phyloP scores from a whole-genome alignment of 345 rosid genomes.

The Eutrema heterophyllum region DNA sequence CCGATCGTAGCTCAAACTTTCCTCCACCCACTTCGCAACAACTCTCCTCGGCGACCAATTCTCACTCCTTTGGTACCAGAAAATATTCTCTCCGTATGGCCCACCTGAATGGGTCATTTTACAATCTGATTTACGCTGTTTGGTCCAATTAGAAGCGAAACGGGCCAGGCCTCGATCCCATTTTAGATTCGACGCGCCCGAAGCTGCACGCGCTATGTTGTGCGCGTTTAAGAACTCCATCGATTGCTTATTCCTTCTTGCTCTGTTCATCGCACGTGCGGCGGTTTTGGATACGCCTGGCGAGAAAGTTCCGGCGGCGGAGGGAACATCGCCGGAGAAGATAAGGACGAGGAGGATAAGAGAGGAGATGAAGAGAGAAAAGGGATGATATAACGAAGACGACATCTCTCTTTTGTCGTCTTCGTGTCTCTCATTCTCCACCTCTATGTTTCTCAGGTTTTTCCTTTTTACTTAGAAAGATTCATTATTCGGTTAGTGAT shows the following conservation, averaged over 20 bases:
- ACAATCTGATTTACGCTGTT: constrained; percentile 34
- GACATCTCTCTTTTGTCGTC: constrained; percentile 20
- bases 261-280: neutral
- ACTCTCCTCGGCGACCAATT: constrained; percentile 36
- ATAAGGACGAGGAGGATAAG: constrained; percentile 16
- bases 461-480: neutral
- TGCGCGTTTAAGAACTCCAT: constrained; percentile 36
- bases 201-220: constrained; percentile 24
- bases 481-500: constrained; percentile 16
- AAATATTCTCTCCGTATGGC: constrained; percentile 44
- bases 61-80: constrained; percentile 33
- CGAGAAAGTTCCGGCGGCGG: neutral
- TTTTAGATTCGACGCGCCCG: constrained; percentile 24
- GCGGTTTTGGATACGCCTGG: neutral
- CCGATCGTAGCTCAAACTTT: constrained; percentile 22
- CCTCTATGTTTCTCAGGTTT: neutral
- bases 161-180: constrained; percentile 42
- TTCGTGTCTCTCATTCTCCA: constrained; percentile 22
- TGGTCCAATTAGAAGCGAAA: constrained; percentile 21
- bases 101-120: constrained; percentile 40
- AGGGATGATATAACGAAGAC: constrained; percentile 8
- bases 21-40: constrained; percentile 38
- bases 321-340: neutral
- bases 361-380: neutral
- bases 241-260: neutral